Conservation (phyloP, 2,329 filamentous ascomycete genomes). For the Berkeleyomyces basicola region DNA sequence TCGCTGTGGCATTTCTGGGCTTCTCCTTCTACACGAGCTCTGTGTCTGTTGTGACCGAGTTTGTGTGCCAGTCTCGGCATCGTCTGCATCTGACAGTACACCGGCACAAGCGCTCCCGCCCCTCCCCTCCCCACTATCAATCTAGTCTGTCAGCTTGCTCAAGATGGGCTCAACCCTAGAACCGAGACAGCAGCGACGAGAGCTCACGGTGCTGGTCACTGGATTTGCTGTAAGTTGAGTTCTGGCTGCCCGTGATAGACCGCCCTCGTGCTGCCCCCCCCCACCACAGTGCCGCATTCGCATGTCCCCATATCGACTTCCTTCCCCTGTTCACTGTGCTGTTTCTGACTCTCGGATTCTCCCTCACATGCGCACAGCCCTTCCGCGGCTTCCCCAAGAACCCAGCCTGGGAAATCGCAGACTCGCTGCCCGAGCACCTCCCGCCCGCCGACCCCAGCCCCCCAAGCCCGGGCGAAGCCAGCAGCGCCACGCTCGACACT, state of each 20-base stretch:
- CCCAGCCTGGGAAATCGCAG: conserved; percentile 66
- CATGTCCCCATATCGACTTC: conserved; percentile 1
- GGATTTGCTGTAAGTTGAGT: conserved; percentile 38
- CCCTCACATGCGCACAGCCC: conserved; percentile 34
- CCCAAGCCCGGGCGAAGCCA: not conserved
- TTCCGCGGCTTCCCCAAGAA: conserved; percentile 62
- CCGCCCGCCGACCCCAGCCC: conserved; percentile 24
- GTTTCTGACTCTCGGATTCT: not conserved
- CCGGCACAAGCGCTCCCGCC: too few relatives aligned
- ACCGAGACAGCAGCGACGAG: conserved; percentile 23
- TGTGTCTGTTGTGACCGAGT: too few relatives aligned
- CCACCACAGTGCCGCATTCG: not conserved
- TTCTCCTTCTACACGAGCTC: too few relatives aligned
- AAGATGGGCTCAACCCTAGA: conserved; percentile 9
- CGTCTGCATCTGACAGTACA: not conserved
- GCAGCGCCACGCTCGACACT: not conserved
- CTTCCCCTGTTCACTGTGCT: not conserved
- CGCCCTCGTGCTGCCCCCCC: not conserved
- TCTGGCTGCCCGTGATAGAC: conserved; percentile 1
- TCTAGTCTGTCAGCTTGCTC: not conserved
- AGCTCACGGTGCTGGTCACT: conserved; percentile 42
- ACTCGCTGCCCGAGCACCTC: conserved; percentile 47
- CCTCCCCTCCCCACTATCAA: not conserved
- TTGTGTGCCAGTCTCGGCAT: too few relatives aligned
- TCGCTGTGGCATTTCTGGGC: too few relatives aligned